Base-by-base conservation (phyloP, 140 eudicot genomes). In the Artemisia princeps region DNA sequence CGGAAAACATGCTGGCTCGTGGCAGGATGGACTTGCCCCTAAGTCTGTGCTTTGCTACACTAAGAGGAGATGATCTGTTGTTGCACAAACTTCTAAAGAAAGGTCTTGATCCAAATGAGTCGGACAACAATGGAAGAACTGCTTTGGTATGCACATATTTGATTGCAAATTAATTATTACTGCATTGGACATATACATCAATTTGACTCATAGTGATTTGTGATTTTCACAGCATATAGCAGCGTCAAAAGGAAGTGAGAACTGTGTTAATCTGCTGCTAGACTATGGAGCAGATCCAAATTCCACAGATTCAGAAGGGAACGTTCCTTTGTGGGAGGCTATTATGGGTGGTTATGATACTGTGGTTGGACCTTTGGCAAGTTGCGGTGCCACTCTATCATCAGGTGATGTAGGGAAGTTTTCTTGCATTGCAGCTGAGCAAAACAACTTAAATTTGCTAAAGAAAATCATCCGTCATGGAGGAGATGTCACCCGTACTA, bases 261-360 rank as follows among this genome's bases (percentile, higher is more conserved):
- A 94, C 60, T 94, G 96, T 65, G 99, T 86, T 73, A 86, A 80
- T 65, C 85, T 88, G 49, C 77, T 94, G 23, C 87, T 94, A 7
- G 99, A 88, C 65, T 94, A 72, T 69, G 96, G 96, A 22, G 99
- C 92, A 24, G 94, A 88, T 74, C 86, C 94, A 40, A 84, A 88
- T 66, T 83, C 88, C 54, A 62, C 89, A 88, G 98, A 92, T 84
- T 77, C 81, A 19, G 94, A 94, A 64, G 96, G 99, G 53, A 86
- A 71, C 28, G 89, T 84, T 10, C 99, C 99, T 44, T 67, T 94
- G 10, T 94, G 96, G 99, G 99, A 94, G 62, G 96, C 99, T 33
- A 84, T 94, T n/a, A n/a, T 68, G 26, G 86, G 79, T n/a, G 76
- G 68, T 16, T 95, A 86, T 49, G 83, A 82, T 19, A 58, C 28